Evolutionary conservation across 257 asterid species (phyloP).

Genomic region (Capsicum rhomboideum): DNA sequence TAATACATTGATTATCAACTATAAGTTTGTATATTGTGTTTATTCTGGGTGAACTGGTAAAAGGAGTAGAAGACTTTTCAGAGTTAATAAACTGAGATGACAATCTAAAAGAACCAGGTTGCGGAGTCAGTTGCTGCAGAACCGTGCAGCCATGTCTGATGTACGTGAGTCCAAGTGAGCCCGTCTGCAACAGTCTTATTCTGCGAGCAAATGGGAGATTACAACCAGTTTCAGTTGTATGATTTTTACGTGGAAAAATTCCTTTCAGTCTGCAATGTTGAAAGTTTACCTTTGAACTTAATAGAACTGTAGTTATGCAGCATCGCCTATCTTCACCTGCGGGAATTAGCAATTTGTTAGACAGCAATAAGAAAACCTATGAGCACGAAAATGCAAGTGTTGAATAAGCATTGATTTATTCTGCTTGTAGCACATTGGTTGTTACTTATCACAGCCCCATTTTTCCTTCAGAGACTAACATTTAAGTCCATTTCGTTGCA

Average conservation of each 20-base stretch:
- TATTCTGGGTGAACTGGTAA: not conserved
- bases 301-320: constrained; percentile 47
- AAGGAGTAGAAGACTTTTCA: not conserved
- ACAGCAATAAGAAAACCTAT: not conserved
- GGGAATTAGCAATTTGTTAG: not conserved
- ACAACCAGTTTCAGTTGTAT: not conserved
- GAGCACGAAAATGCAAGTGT: not conserved
- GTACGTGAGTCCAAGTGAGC: constrained; percentile 68
- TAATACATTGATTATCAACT: not conserved
- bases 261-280: not conserved
- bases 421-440: not conserved
- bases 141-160: constrained; percentile 79
- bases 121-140: constrained; percentile 30
- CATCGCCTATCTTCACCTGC: constrained; percentile 58
- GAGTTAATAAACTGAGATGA: not conserved
- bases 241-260: not conserved
- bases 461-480: not conserved
- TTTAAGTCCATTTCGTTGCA: not conserved
- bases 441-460: not conserved
- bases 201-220: constrained; percentile 23
- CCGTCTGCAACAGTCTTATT: constrained; percentile 61
- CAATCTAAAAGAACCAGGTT: constrained; percentile 45
- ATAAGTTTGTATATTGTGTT: not conserved
- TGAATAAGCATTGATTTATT: not conserved
- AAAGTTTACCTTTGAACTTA: constrained; percentile 66